Percentiles rank a stretch among this genome's conserved stretches.
phyloP scores from a whole-genome alignment of 495 filamentous ascomycete genomes.

The Lentithecium fluviatile region DNA sequence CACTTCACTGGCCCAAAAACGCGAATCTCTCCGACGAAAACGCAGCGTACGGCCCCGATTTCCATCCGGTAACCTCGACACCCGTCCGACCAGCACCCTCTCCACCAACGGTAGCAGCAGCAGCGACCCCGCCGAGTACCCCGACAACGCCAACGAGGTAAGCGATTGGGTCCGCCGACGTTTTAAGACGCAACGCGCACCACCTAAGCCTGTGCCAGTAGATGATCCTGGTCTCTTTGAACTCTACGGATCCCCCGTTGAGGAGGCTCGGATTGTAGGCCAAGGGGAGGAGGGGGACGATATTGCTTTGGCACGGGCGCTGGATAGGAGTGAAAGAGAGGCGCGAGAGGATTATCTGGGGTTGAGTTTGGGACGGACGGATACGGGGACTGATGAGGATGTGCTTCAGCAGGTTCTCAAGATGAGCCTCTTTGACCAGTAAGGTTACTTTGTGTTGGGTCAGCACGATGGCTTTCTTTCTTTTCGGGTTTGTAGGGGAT shows the following conservation, averaged over 20 bases:
- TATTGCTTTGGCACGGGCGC: too few relatives aligned
- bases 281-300: too few relatives aligned
- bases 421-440: too few relatives aligned
- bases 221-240: background rate
- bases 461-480: too few relatives aligned
- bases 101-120: background rate
- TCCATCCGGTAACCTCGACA: background rate
- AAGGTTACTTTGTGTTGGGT: too few relatives aligned
- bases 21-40: background rate
- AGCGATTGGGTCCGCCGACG: conserved; percentile 2
- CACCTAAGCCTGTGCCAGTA: background rate
- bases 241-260: background rate
- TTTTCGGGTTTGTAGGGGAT: too few relatives aligned
- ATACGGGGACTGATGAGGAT: too few relatives aligned
- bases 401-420: too few relatives aligned
- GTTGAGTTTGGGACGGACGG: too few relatives aligned
- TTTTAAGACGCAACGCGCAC: background rate
- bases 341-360: too few relatives aligned
- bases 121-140: background rate
- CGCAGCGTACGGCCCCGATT: background rate
- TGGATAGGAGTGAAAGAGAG: too few relatives aligned
- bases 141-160: background rate
- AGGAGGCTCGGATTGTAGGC: too few relatives aligned
- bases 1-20: background rate
- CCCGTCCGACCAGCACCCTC: background rate